Percentiles rank a stretch among this genome's conserved stretches.
Conservation (phyloP, 768 basidiomycete genomes). For the Suillus subalutaceus region DNA sequence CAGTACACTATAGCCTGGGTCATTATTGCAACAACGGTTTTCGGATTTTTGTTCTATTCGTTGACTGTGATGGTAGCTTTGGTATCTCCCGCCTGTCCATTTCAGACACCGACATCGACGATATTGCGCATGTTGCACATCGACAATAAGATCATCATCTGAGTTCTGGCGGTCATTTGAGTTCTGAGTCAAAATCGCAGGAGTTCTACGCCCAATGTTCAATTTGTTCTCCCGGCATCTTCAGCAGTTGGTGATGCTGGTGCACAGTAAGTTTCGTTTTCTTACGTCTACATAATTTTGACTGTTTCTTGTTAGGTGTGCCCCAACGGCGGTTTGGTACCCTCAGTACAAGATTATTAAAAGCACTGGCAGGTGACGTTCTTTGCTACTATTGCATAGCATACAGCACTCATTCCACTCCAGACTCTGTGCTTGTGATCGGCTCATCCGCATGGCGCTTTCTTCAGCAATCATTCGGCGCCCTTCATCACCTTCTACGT, state of each 20-base stretch:
- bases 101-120: background rate
- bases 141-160: background rate
- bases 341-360: background rate
- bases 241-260: background rate
- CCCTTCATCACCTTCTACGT: too few relatives aligned
- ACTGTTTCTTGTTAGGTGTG: too few relatives aligned
- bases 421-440: too few relatives aligned
- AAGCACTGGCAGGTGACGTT: background rate
- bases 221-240: background rate
- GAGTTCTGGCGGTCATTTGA: background rate
- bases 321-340: too few relatives aligned
- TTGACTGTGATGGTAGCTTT: constrained; percentile 5
- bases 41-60: constrained; percentile 1
- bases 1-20: background rate
- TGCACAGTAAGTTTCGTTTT: background rate
- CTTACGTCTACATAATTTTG: too few relatives aligned
- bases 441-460: too few relatives aligned
- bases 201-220: background rate
- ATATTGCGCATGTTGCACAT: background rate
- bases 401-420: too few relatives aligned
- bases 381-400: background rate
- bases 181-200: background rate
- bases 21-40: constrained; percentile 1
- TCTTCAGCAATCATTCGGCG: too few relatives aligned
- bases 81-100: background rate